Conservation (phyloP, 1,284 basidiomycete genomes). For the Tetrapyrgos nigripes region DNA sequence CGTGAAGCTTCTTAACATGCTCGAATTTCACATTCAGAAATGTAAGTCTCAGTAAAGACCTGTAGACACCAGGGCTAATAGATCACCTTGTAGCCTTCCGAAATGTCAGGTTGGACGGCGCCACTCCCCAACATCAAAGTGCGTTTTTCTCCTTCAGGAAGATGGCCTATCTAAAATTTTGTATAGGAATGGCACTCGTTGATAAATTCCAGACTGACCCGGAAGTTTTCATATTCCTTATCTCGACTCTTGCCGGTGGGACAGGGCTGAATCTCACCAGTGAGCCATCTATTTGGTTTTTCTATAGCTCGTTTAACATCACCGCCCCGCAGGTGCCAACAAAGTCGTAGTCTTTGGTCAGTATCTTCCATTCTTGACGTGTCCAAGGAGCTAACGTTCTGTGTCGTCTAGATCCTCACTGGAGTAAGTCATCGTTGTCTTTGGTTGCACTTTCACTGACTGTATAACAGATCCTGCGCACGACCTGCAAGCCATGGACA, state of each 20-base stretch:
- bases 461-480: conserved; percentile 76
- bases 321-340: conserved; percentile 61
- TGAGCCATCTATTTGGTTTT: conserved; percentile 17
- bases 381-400: background rate
- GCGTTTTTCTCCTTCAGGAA: conserved; percentile 30
- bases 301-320: background rate
- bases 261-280: conserved; percentile 77
- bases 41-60: conserved; percentile 40
- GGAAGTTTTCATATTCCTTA: conserved; percentile 77
- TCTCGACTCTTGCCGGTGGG: conserved; percentile 81
- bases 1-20: conserved; percentile 81
- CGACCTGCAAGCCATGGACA: conserved; percentile 88
- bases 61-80: background rate
- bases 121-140: conserved; percentile 69
- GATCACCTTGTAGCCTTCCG: conserved; percentile 41
- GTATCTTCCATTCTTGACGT: conserved; percentile 24
- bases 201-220: conserved; percentile 83
- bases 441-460: conserved; percentile 1
- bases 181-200: conserved; percentile 79
- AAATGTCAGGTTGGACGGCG: conserved; percentile 79
- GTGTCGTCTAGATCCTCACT: conserved; percentile 75
- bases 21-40: conserved; percentile 71
- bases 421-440: conserved; percentile 63
- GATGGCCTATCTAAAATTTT: conserved; percentile 1
- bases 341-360: conserved; percentile 87